Percentiles rank a stretch among this genome's conserved stretches.
These are phyloP conservation scores for Lactifluus volemus DNA, from an alignment of 768 basidiomycete species.

Conservation along the genomic window DNA sequence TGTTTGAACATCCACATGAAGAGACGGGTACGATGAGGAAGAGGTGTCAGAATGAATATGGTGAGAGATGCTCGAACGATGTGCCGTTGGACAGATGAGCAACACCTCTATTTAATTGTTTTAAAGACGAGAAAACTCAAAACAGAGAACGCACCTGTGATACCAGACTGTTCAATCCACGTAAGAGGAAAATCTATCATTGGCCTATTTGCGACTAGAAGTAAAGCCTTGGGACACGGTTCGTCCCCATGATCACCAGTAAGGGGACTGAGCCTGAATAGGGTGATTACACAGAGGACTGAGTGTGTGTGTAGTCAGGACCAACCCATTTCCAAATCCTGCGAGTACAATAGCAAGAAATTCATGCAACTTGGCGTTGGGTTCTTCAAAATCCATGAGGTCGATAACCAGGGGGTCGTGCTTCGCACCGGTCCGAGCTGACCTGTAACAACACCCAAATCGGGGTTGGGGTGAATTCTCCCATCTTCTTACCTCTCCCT, in stretches of 20 bases:
- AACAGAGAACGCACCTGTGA: conserved; percentile 50
- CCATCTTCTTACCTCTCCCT: not conserved
- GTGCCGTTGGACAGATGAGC: conserved; percentile 72
- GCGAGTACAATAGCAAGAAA: conserved; percentile 85
- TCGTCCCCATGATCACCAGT: conserved; percentile 71
- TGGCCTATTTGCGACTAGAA: conserved; percentile 82
- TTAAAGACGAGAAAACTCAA: conserved; percentile 10
- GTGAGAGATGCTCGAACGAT: conserved; percentile 69
- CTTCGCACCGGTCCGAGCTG: not conserved
- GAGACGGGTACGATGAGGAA: conserved; percentile 46
- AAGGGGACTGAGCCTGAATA: conserved; percentile 56
- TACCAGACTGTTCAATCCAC: conserved; percentile 84
- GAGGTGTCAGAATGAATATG: conserved; percentile 75
- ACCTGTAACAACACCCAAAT: too few relatives aligned
- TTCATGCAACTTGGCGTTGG: conserved; percentile 51
- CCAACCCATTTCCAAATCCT: conserved; percentile 89
- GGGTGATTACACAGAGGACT: not conserved
- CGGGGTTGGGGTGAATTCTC: not conserved
- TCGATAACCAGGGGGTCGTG: too few relatives aligned
- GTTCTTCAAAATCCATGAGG: conserved; percentile 44
- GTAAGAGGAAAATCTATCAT: conserved; percentile 75
- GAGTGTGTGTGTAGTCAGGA: not conserved
- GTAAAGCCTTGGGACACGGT: conserved; percentile 77
- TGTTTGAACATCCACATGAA: conserved; percentile 70
- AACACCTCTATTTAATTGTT: conserved; percentile 55